Evolutionary conservation across 139 green algal species (phyloP), one percentile per base, ranked within the genome.

Genomic region (Chlorella sorokiniana): DNA sequence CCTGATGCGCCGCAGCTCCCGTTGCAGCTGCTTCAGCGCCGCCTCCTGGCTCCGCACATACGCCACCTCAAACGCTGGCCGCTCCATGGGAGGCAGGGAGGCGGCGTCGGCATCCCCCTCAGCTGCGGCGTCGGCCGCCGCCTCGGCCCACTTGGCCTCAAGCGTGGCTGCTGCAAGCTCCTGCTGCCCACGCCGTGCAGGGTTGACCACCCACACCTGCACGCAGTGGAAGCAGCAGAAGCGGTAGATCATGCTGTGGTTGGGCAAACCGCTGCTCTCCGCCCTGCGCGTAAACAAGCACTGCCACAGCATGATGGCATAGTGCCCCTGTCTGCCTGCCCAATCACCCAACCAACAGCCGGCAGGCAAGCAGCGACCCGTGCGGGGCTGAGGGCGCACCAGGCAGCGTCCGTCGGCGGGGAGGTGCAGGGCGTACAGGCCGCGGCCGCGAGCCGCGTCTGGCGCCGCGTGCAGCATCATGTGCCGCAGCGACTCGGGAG

Each of bases 391-490:
- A n/a, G n/a, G n/a, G n/a, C n/a, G n/a, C n/a, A n/a, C 18, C 18
- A 29, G 22, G 48, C 61, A 77, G 52, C 33, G 85, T 10, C 72
- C 61, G 6, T 87, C 71, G 1, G 85, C 78, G 14, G 91, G 89
- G 38, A 94, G 56, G 54, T 93, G 83, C 73, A 97, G 70, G 20
- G 68, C 85, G 62, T 86, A 93, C 35, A 96, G 65, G 23, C 69
- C 89, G 1, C 90, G 85, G 18, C 83, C 84, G 20, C 81, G 76
- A 33, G 67, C 76, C 10, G 44, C 37, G 69, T 94, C 91, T 1
- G 61, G 69, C 10, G 86, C 90, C n/a, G 88, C 78, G 78, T 94
- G 95, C 35, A 98, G 86, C 31, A 75, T 76, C 40, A 95, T 63
- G 86, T 96, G 90, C 9, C 87, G 78, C 27, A 98, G 31, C 86